These are phyloP conservation scores for Juncus inflexus DNA, from an alignment of 176 grass and related monocot species.

Conservation along the genomic window DNA sequence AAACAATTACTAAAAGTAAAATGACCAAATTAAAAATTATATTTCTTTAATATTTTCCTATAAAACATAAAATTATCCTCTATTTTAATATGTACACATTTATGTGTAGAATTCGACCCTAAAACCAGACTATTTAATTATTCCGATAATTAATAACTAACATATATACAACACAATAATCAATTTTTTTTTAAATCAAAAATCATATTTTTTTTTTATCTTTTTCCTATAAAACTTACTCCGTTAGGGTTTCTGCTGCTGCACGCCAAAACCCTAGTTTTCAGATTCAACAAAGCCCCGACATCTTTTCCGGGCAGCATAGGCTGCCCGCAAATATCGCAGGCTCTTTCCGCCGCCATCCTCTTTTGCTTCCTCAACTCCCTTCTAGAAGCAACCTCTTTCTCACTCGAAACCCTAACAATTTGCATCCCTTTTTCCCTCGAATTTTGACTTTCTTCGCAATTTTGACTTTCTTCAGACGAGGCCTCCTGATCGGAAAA, in stretches of 20 bases:
- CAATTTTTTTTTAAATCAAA: neutral
- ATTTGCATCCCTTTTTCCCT: constrained; percentile 31
- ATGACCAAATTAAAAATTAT: no score
- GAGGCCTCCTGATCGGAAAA: constrained; percentile 86
- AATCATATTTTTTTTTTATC: no score
- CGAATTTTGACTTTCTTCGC: constrained; percentile 20
- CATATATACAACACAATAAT: constrained; percentile 13
- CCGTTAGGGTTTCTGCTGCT: constrained; percentile 87
- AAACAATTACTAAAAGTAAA: no score
- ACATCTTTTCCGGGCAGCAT: constrained; percentile 94
- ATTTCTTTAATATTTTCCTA: no score
- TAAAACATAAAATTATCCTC: no score
- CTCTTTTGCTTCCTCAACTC: constrained; percentile 85
- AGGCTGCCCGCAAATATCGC: constrained; percentile 89
- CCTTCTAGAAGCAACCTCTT: constrained; percentile 54
- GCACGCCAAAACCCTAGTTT: constrained; percentile 76
- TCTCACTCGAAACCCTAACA: constrained; percentile 35
- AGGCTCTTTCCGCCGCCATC: constrained; percentile 75
- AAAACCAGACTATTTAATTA: no score
- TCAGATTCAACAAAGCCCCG: constrained; percentile 72
- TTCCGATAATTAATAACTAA: constrained; percentile 5
- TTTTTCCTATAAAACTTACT: constrained; percentile 40
- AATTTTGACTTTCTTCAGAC: constrained; percentile 47
- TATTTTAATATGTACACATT: no score
- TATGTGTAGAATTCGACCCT: no score